Evolutionary conservation across 352 stramenopile species (phyloP).

Genomic region (Pythium vanterpoolii): DNA sequence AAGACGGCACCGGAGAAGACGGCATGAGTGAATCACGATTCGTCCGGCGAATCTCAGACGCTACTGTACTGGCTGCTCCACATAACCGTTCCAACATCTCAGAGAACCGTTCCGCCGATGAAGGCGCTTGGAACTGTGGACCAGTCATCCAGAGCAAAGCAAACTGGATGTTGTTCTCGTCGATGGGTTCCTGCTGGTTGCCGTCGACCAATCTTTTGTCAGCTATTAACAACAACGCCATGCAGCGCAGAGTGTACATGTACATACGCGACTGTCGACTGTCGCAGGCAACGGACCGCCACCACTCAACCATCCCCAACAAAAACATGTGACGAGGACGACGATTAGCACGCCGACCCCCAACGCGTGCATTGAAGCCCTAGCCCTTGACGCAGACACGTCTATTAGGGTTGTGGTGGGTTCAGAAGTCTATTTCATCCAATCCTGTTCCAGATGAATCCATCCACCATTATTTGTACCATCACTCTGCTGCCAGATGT

Average conservation of each 20-base stretch:
- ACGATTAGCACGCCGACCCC: too few relatives aligned
- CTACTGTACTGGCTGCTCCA: too few relatives aligned
- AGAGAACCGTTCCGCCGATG: too few relatives aligned
- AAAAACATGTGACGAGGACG: background rate
- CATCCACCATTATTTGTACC: background rate
- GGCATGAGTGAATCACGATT: too few relatives aligned
- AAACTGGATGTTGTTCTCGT: background rate
- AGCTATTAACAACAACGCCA: too few relatives aligned
- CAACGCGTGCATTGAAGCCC: constrained; percentile 1
- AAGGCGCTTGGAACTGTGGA: too few relatives aligned
- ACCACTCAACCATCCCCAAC: background rate
- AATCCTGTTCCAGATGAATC: background rate
- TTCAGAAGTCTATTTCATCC: background rate
- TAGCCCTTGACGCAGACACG: background rate
- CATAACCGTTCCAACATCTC: too few relatives aligned
- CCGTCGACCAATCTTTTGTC: background rate
- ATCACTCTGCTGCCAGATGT: too few relatives aligned
- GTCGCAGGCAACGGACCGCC: background rate
- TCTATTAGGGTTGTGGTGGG: background rate
- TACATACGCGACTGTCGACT: background rate
- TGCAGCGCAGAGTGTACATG: too few relatives aligned
- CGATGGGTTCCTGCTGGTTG: background rate
- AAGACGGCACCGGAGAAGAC: too few relatives aligned
- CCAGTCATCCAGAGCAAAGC: too few relatives aligned
- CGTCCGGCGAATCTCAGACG: too few relatives aligned